phyloP scores from a whole-genome alignment of 176 grass and related monocot genomes.

The Sorghum bicolor region Sorghum_bicolor_NCBIv3 NC_012870.2:11563501-11564000 shows the following conservation, averaged over 20 bases:
- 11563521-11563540: not conserved
- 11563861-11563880: too few relatives aligned
- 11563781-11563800: too few relatives aligned
- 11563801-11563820: too few relatives aligned
- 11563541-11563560: not conserved
- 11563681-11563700: not conserved
- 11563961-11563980: too few relatives aligned
- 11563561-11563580: not conserved
- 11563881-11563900: too few relatives aligned
- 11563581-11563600: not conserved
- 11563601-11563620: constrained; percentile 1
- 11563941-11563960: too few relatives aligned
- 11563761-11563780: not conserved
- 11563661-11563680: not conserved
- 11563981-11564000: too few relatives aligned
- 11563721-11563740: not conserved
- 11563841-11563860: too few relatives aligned
- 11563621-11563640: not conserved
- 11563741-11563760: not conserved
- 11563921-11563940: too few relatives aligned
- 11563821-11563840: too few relatives aligned
- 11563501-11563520: not conserved
- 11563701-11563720: not conserved
- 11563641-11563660: not conserved
- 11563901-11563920: too few relatives aligned